These are phyloP conservation scores for Rutstroemia sp. DNA, from an alignment of 2,329 filamentous ascomycete species.

Conservation along the genomic window DNA sequence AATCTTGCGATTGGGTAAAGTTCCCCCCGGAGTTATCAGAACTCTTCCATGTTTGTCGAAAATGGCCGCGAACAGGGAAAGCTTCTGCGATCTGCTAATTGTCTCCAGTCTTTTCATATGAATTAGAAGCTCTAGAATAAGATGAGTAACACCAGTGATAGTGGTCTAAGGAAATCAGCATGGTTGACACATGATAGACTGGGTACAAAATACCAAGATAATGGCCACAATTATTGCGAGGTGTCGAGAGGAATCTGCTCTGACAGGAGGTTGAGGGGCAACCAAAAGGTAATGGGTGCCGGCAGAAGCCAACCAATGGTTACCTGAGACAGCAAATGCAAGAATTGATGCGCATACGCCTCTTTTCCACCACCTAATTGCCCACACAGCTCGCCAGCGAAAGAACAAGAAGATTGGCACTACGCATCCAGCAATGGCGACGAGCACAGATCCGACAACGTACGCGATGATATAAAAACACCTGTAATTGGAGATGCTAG, in stretches of 20 bases:
- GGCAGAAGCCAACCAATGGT: constrained; percentile 76
- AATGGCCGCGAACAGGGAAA: constrained; percentile 50
- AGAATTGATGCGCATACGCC: constrained; percentile 58
- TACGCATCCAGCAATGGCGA: constrained; percentile 66
- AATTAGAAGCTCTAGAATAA: constrained; percentile 46
- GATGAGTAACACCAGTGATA: constrained; percentile 51
- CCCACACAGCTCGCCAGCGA: constrained; percentile 67
- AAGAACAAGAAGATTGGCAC: constrained; percentile 70
- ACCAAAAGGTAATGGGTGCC: constrained; percentile 61
- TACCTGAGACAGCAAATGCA: constrained; percentile 69
- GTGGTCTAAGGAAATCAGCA: constrained; percentile 41
- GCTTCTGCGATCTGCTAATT: constrained; percentile 40
- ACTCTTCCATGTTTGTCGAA: constrained; percentile 62
- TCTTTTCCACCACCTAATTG: constrained; percentile 70
- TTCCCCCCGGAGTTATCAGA: constrained; percentile 61
- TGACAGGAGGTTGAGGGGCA: constrained; percentile 31
- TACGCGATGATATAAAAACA: constrained; percentile 50
- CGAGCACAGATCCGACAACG: constrained; percentile 61
- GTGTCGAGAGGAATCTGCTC: constrained; percentile 2
- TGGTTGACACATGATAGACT: neutral
- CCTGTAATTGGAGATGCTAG: constrained; percentile 70
- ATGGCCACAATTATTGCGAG: constrained; percentile 21
- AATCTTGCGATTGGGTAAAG: constrained; percentile 66
- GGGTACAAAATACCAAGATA: constrained; percentile 9
- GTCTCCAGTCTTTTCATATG: constrained; percentile 22